Evolutionary conservation across 1,284 basidiomycete genomes (phyloP), one percentile per base, ranked within the genome.

Genomic region (Neonothopanus nambi): DNA sequence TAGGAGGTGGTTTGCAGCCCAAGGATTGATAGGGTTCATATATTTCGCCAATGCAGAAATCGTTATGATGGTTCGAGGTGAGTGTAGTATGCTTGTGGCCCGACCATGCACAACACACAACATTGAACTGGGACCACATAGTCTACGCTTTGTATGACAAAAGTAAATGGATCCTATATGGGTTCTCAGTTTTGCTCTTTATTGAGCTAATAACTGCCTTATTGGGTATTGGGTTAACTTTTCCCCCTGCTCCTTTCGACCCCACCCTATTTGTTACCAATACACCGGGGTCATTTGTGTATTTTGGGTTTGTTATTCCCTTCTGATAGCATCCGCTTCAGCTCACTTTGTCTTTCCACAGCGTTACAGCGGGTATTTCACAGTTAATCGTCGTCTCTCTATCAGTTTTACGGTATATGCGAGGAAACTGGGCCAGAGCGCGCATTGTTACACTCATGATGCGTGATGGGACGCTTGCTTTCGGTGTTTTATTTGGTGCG

Each of bases 61-160:
- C n/a, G 57, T 63, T 12, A 59, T 64, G 56, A 60, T 63, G 58
- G 57, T 50, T 11, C 54, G 62, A 59, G 59, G 61, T 63, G 35
- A 35, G 39, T 48, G 17, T 44, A 23, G 40, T 23, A 12, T 20
- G 13, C 13, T n/a, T 30, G 15, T 33, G 15, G 23, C 12, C 9
- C 36, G 35, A 13, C 8, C 15, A 21, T 41, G 17, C 40, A 15
- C 17, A n/a, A n/a, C n/a, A n/a, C 17, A n/a, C n/a, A 5, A 13
- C 21, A 6, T 43, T n/a, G 4, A 9, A 26, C 48, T 24, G 24
- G 33, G 15, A 20, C 36, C 18, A n/a, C n/a, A n/a, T n/a, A 63
- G 63, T 64, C 30, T 61, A 63, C 37, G 63, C 63, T 1, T 48
- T 64, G 6, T 64, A 63, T 48, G 55, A 57, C 39, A 54, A 57